These are phyloP conservation scores for Chlamydomonas eustigma DNA, from an alignment of 139 green algal species.

Conservation along the genomic window DNA sequence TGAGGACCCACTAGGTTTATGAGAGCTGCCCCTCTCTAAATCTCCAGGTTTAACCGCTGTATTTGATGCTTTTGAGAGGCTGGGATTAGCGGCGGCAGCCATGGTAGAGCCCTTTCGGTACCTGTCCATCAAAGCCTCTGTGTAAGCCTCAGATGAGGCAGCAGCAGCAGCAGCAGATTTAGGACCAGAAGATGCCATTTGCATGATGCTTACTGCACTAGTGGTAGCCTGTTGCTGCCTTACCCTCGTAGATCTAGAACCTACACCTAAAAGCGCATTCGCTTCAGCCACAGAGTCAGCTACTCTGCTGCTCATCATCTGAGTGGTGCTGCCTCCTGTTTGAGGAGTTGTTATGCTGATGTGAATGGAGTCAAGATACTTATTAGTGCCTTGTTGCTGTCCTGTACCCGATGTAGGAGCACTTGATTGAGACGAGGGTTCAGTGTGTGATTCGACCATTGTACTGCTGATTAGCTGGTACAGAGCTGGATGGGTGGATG, in stretches of 20 bases:
- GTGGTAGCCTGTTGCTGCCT: not conserved
- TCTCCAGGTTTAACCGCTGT: not conserved
- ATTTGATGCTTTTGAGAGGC: not conserved
- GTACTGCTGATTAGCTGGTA: not conserved
- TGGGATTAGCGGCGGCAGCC: not conserved
- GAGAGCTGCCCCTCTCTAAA: too few species aligned
- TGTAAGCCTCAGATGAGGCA: not conserved
- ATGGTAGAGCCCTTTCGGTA: too few species aligned
- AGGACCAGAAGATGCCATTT: not conserved
- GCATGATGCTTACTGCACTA: not conserved
- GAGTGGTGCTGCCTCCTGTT: not conserved
- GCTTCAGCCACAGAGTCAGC: not conserved
- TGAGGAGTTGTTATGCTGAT: not conserved
- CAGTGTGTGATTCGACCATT: too few species aligned
- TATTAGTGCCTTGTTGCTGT: too few species aligned
- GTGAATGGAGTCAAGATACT: too few species aligned
- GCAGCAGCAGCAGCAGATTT: not conserved
- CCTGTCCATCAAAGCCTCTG: not conserved
- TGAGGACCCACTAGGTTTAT: not conserved
- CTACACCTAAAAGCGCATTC: too few species aligned
- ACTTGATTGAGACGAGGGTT: too few species aligned
- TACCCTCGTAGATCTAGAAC: too few species aligned
- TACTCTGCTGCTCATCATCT: not conserved
- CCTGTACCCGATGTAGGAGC: too few species aligned
- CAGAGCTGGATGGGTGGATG: not conserved